Evolutionary conservation across 2,329 filamentous ascomycete genomes (phyloP).

Genomic region (Apiospora marii): DNA sequence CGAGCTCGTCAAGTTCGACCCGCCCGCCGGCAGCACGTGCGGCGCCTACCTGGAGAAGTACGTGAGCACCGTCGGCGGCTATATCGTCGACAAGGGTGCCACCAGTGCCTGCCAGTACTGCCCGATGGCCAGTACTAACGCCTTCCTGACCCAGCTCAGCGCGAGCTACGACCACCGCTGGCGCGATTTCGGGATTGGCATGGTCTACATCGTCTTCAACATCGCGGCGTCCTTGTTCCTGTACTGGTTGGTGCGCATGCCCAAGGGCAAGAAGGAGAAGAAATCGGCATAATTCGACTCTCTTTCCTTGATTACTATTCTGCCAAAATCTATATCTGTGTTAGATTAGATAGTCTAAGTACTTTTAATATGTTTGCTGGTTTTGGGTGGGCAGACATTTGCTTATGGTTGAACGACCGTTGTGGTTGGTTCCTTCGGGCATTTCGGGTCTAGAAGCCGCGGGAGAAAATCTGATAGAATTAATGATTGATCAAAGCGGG

Average conservation of each 20-base stretch:
- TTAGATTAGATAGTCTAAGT: not conserved
- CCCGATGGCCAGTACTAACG: constrained; percentile 58
- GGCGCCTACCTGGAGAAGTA: constrained; percentile 63
- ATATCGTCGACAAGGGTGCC: constrained; percentile 57
- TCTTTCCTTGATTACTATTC: not conserved
- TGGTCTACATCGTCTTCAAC: constrained; percentile 67
- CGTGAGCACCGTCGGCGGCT: constrained; percentile 58
- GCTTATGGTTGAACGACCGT: too few relatives aligned
- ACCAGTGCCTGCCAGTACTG: constrained; percentile 65
- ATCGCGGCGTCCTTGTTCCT: constrained; percentile 59
- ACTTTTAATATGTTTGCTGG: not conserved
- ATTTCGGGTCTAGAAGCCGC: too few relatives aligned
- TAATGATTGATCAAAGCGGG: too few relatives aligned
- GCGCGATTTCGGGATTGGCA: constrained; percentile 73
- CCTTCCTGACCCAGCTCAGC: constrained; percentile 55
- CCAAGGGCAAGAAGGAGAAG: constrained; percentile 42
- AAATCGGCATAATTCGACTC: not conserved
- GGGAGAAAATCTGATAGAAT: too few relatives aligned
- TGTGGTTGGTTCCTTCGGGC: too few relatives aligned
- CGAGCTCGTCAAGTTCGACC: constrained; percentile 72
- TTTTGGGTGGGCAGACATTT: not conserved
- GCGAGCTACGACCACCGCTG: constrained; percentile 67
- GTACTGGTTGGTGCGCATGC: constrained; percentile 63
- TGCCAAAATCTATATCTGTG: too few relatives aligned
- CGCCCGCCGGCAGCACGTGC: constrained; percentile 67